Evolutionary conservation across 495 filamentous ascomycete genomes (phyloP).

Genomic region (Rusavskia elegans): DNA sequence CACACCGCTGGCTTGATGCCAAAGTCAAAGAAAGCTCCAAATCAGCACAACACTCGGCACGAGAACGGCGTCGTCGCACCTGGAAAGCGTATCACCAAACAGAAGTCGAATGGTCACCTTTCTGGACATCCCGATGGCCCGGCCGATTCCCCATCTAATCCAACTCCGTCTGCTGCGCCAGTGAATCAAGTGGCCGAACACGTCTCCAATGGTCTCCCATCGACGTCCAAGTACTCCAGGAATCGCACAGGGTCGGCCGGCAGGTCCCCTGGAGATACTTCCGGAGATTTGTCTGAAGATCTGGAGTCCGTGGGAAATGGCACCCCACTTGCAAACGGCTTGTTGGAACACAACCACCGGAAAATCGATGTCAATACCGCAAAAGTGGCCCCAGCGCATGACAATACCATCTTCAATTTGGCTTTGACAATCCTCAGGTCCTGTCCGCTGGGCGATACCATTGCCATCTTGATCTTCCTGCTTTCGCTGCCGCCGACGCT

Average conservation of each 20-base stretch:
- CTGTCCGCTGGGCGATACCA: constrained; percentile 86
- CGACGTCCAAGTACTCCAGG: neutral
- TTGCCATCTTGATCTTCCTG: constrained; percentile 94
- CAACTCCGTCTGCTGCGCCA: constrained; percentile 25
- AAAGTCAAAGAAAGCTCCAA: constrained; percentile 42
- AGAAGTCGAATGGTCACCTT: constrained; percentile 46
- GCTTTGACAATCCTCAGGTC: constrained; percentile 76
- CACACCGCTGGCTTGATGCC: constrained; percentile 9
- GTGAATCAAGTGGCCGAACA: constrained; percentile 21
- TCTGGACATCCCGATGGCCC: constrained; percentile 39
- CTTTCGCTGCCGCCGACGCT: constrained; percentile 90
- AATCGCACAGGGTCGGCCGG: neutral
- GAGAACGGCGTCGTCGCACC: constrained; percentile 79
- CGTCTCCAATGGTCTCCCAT: constrained; percentile 1
- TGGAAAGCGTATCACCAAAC: constrained; percentile 62
- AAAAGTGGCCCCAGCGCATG: constrained; percentile 50
- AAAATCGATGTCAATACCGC: constrained; percentile 48
- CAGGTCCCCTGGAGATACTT: neutral
- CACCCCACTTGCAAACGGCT: constrained; percentile 14
- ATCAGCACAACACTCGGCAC: constrained; percentile 61
- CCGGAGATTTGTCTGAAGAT: constrained; percentile 1
- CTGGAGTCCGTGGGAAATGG: constrained; percentile 9
- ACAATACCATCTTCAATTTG: constrained; percentile 49
- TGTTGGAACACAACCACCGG: constrained; percentile 32
- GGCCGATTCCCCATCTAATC: constrained; percentile 23